Evolutionary conservation across 2,329 filamentous ascomycete species (phyloP).

Genomic region (Neonectria faginata): DNA sequence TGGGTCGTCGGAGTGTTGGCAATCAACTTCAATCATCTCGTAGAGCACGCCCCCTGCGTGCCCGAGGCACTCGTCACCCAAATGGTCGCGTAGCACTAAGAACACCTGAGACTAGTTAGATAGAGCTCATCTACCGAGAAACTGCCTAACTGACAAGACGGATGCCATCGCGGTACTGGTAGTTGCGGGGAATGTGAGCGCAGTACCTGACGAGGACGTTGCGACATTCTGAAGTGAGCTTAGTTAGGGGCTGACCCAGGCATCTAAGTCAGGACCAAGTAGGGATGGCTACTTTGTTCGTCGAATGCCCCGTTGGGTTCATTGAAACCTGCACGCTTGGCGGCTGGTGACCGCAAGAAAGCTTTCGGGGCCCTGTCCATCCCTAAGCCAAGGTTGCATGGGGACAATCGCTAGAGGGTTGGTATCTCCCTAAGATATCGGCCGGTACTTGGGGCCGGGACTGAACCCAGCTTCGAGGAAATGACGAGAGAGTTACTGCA

Average conservation of each 20-base stretch:
- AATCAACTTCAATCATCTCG: constrained; percentile 61
- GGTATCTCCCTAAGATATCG: not conserved
- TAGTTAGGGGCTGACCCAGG: constrained; percentile 12
- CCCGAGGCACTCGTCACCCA: constrained; percentile 59
- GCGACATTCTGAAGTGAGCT: constrained; percentile 54
- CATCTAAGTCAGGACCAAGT: not conserved
- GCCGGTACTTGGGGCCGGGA: constrained; percentile 24
- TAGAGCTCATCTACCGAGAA: not conserved
- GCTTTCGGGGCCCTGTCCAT: constrained; percentile 13
- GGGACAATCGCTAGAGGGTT: not conserved
- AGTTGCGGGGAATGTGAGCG: constrained; percentile 58
- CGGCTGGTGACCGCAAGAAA: not conserved
- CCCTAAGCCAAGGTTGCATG: not conserved
- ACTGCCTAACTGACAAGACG: constrained; percentile 50
- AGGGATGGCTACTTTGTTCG: constrained; percentile 39
- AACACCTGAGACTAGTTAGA: constrained; percentile 50
- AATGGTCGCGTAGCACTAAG: constrained; percentile 56
- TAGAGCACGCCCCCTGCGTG: constrained; percentile 59
- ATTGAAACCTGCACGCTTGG: constrained; percentile 1
- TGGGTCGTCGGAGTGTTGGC: constrained; percentile 57
- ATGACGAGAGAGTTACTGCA: not conserved
- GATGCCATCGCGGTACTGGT: constrained; percentile 59
- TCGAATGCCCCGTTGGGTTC: constrained; percentile 30
- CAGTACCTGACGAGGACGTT: constrained; percentile 59
- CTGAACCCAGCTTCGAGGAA: not conserved